Conservation (phyloP, 192 early-diverging fungal genomes). For the Physocladia obscura region DNA sequence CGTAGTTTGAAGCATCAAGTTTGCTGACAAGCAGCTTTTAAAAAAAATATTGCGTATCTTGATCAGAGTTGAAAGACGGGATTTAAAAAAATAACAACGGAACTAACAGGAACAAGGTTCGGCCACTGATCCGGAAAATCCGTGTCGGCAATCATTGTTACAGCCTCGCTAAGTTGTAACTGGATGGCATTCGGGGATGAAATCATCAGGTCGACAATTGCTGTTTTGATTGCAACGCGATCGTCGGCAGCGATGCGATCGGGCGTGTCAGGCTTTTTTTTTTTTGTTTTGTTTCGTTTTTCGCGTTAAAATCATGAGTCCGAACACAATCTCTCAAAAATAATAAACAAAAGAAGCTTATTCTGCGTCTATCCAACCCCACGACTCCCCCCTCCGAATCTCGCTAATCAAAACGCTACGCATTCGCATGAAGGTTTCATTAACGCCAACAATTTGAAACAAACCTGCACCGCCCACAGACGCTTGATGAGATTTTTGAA, state of each 20-base stretch:
- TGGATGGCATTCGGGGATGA: slow-evolving; percentile 74
- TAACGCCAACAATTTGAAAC: not conserved
- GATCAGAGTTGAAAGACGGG: not conserved
- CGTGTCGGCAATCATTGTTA: slow-evolving; percentile 86
- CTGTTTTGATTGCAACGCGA: slow-evolving; percentile 76
- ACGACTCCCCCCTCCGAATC: too few species aligned
- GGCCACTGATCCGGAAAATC: slow-evolving; percentile 95
- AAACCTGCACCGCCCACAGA: slow-evolving; percentile 59
- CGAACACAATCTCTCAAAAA: too few species aligned
- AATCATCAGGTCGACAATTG: slow-evolving; percentile 86
- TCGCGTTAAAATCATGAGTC: too few species aligned
- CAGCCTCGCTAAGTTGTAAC: slow-evolving; percentile 85
- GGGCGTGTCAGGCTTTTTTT: too few species aligned
- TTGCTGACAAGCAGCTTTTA: slow-evolving; percentile 59
- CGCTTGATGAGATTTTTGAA: slow-evolving; percentile 97
- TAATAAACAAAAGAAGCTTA: too few species aligned
- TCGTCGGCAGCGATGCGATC: slow-evolving; percentile 63
- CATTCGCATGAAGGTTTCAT: slow-evolving; percentile 44
- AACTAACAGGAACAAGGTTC: slow-evolving; percentile 58
- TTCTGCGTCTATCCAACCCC: too few species aligned
- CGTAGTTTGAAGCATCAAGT: slow-evolving; percentile 71
- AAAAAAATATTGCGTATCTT: not conserved
- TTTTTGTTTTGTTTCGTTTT: too few species aligned
- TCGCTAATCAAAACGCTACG: too few species aligned
- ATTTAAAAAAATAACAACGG: not conserved